phyloP scores from a whole-genome alignment of 805 yeast genomes.

The Ogataea chonburiensis region DNA sequence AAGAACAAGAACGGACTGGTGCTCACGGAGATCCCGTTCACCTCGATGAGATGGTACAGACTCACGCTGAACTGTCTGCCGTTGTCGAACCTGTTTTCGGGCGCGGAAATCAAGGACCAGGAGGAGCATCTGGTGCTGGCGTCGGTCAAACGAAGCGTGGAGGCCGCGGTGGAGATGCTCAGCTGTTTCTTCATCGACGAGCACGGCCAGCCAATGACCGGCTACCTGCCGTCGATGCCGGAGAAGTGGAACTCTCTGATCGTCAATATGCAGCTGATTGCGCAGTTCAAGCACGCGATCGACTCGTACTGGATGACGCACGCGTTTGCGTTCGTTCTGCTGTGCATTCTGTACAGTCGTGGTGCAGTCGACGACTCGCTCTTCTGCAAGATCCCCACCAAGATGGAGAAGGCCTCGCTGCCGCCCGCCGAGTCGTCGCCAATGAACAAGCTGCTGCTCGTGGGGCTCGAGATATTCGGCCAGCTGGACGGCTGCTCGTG shows the following conservation, averaged over 20 bases:
- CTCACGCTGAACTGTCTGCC: conserved; percentile 15
- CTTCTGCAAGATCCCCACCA: conserved; percentile 15
- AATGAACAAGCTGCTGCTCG: conserved; percentile 15
- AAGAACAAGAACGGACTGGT: neutral
- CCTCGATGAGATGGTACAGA: conserved; percentile 22
- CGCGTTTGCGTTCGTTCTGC: conserved; percentile 19
- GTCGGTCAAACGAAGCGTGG: conserved; percentile 17
- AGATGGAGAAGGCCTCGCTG: conserved; percentile 11
- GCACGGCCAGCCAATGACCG: conserved; percentile 10
- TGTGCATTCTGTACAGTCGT: conserved; percentile 17
- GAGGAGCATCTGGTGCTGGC: conserved; percentile 16
- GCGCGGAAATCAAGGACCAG: conserved; percentile 3
- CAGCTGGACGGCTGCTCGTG: conserved; percentile 13
- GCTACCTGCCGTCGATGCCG: conserved; percentile 13
- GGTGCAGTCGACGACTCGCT: conserved; percentile 22
- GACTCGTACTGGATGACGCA: conserved; percentile 25
- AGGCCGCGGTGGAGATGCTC: conserved; percentile 21
- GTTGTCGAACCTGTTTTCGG: conserved; percentile 11
- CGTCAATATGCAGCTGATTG: conserved; percentile 3
- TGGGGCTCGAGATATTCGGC: conserved; percentile 14
- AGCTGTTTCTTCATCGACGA: conserved; percentile 14
- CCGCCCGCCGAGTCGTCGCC: conserved; percentile 20
- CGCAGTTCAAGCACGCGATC: conserved; percentile 13
- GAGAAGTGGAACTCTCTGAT: conserved; percentile 14
- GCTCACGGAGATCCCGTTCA: conserved; percentile 19